Conservation (phyloP, 2,329 filamentous ascomycete genomes). For the Xylaria arbuscula region DNA sequence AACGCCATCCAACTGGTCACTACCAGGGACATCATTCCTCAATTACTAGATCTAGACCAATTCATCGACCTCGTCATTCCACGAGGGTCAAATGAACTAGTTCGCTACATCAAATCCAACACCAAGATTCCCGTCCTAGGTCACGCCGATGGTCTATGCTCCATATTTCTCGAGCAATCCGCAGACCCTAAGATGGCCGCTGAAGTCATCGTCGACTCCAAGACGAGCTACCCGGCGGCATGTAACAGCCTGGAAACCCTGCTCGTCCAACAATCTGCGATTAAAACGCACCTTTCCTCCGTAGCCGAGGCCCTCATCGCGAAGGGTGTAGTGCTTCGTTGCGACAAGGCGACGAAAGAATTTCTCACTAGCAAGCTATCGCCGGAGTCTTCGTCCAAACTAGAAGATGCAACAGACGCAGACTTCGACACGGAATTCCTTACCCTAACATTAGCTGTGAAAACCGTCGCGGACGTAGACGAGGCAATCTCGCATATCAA, state of each 20-base stretch:
- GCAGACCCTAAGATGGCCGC: slow-evolving; percentile 78
- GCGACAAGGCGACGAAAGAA: slow-evolving; percentile 76
- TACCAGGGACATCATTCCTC: slow-evolving; percentile 88
- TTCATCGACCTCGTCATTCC: slow-evolving; percentile 97
- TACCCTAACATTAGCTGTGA: slow-evolving; percentile 84
- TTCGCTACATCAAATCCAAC: slow-evolving; percentile 87
- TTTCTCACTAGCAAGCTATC: slow-evolving; percentile 65
- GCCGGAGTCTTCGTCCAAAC: slow-evolving; percentile 53
- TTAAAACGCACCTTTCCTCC: slow-evolving; percentile 73
- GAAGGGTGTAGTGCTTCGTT: slow-evolving; percentile 84
- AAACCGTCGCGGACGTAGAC: slow-evolving; percentile 75
- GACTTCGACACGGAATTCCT: slow-evolving; percentile 94
- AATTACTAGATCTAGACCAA: slow-evolving; percentile 85
- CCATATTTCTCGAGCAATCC: slow-evolving; percentile 83
- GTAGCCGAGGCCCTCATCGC: slow-evolving; percentile 79
- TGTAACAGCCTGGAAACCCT: slow-evolving; percentile 96
- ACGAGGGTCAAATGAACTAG: slow-evolving; percentile 88
- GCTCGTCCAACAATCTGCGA: slow-evolving; percentile 79
- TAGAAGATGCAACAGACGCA: slow-evolving; percentile 73
- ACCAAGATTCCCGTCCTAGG: slow-evolving; percentile 96
- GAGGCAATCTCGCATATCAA: slow-evolving; percentile 91
- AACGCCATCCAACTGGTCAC: slow-evolving; percentile 93
- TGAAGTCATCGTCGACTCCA: slow-evolving; percentile 87
- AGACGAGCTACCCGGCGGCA: slow-evolving; percentile 92
- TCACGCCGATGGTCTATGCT: slow-evolving; percentile 93